A percentile compares a stretch with the other conserved stretches of the same genome.
phyloP scores from a whole-genome alignment of 257 asterid species.

The Fraxinus quadrangulata region DNA sequence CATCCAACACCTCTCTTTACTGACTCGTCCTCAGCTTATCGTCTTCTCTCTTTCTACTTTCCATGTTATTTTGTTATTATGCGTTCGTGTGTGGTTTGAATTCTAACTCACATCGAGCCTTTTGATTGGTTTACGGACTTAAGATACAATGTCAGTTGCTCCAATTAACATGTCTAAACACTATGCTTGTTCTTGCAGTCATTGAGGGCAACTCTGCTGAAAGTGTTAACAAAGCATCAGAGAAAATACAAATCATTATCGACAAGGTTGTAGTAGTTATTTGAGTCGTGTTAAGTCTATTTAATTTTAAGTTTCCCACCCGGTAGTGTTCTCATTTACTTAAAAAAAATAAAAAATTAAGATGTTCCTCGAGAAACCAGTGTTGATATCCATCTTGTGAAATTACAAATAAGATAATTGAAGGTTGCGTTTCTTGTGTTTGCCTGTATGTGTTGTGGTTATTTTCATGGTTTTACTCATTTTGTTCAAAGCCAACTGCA shows the following conservation, averaged over 20 bases:
- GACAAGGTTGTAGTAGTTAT: conserved; percentile 57
- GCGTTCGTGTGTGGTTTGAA: neutral
- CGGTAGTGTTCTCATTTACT: conserved; percentile 9
- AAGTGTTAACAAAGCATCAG: conserved; percentile 68
- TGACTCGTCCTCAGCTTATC: neutral
- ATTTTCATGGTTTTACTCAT: neutral
- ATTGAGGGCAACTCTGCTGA: conserved; percentile 79
- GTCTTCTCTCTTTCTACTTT: too few relatives aligned
- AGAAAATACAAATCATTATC: conserved; percentile 53
- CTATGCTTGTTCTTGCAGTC: conserved; percentile 51
- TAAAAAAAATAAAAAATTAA: neutral
- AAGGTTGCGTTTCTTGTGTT: neutral
- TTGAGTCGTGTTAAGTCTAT: neutral
- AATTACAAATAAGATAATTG: neutral
- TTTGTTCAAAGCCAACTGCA: neutral
- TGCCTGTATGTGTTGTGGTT: neutral
- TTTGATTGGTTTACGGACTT: conserved; percentile 3
- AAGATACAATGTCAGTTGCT: conserved; percentile 5
- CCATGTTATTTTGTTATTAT: too few relatives aligned
- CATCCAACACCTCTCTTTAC: neutral
- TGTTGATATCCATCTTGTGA: neutral
- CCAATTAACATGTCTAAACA: conserved; percentile 20
- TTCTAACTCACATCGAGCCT: neutral
- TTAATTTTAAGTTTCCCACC: neutral
- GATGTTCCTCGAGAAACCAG: neutral